A percentile compares a stretch with the other conserved stretches of the same genome.
Evolutionary conservation across 352 stramenopile species (phyloP).

Genomic region (Phytophthora capsici): DNA sequence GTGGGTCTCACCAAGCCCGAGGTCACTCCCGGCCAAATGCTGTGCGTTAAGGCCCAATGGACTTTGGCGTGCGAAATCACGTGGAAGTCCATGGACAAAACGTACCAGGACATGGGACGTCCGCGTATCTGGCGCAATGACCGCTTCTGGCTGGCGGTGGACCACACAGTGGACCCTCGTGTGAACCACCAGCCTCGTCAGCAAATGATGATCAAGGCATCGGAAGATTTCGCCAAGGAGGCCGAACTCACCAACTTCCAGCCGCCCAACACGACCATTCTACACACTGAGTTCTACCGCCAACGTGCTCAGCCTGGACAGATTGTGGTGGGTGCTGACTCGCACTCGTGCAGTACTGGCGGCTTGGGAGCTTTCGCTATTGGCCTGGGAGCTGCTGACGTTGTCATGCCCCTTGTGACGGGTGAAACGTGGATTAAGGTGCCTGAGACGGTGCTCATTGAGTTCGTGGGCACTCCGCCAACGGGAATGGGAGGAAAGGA

Average conservation of each 20-base stretch:
- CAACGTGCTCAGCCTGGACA: slow-evolving; percentile 84
- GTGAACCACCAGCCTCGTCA: slow-evolving; percentile 84
- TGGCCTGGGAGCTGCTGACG: slow-evolving; percentile 75
- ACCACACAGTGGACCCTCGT: slow-evolving; percentile 86
- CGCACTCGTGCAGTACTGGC: slow-evolving; percentile 79
- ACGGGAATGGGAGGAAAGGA: slow-evolving; percentile 86
- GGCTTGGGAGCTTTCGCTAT: slow-evolving; percentile 84
- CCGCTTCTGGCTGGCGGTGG: slow-evolving; percentile 87
- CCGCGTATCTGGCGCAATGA: slow-evolving; percentile 87
- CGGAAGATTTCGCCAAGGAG: slow-evolving; percentile 82
- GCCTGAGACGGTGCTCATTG: slow-evolving; percentile 85
- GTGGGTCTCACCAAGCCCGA: slow-evolving; percentile 73
- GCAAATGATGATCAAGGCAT: slow-evolving; percentile 91
- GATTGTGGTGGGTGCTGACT: slow-evolving; percentile 86
- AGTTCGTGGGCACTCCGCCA: slow-evolving; percentile 73
- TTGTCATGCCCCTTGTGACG: slow-evolving; percentile 87
- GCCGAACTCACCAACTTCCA: slow-evolving; percentile 84
- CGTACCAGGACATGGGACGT: slow-evolving; percentile 86
- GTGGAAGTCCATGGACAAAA: slow-evolving; percentile 92
- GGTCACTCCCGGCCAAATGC: slow-evolving; percentile 74
- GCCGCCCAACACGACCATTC: slow-evolving; percentile 85
- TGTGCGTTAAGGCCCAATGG: slow-evolving; percentile 88
- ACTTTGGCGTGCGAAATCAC: slow-evolving; percentile 88
- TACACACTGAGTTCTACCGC: slow-evolving; percentile 90
- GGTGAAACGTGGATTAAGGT: slow-evolving; percentile 91